A percentile compares a stretch with the other conserved stretches of the same genome.
Conservation (phyloP, 768 basidiomycete genomes). For the Dioszegia crocea region DNA sequence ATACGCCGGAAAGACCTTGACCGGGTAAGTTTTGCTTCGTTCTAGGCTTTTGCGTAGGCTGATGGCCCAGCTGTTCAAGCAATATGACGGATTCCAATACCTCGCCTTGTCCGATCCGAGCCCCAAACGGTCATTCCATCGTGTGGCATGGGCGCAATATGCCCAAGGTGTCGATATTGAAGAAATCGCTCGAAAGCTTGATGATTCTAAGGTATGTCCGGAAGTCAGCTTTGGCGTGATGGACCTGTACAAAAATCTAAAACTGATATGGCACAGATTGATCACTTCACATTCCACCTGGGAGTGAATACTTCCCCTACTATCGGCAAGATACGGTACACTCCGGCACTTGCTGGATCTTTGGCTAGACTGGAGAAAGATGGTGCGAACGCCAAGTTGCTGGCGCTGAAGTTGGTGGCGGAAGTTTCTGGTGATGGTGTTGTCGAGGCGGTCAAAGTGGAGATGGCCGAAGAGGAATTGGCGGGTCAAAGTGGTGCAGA, state of each 20-base stretch:
- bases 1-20: constrained; percentile 85
- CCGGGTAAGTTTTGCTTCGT: constrained; percentile 58
- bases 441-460: constrained; percentile 11
- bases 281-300: constrained; percentile 83
- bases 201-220: constrained; percentile 74
- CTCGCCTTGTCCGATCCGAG: constrained; percentile 87
- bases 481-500: too few species aligned
- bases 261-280: constrained; percentile 59
- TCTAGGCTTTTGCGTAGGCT: background rate
- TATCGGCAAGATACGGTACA: constrained; percentile 69
- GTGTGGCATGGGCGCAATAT: constrained; percentile 90
- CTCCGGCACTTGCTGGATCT: constrained; percentile 75
- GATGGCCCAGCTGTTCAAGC: too few species aligned
- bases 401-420: constrained; percentile 71
- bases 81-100: constrained; percentile 65
- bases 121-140: constrained; percentile 88
- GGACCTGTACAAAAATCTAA: too few species aligned
- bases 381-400: constrained; percentile 65
- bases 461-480: too few species aligned
- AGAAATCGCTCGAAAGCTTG: constrained; percentile 64
- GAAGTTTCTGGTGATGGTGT: constrained; percentile 52
- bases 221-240: background rate
- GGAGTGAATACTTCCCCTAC: constrained; percentile 67
- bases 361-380: constrained; percentile 79
- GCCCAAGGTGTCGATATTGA: constrained; percentile 77